phyloP scores from a whole-genome alignment of 129 eudicot genomes.

The Silybum marianum region DNA sequence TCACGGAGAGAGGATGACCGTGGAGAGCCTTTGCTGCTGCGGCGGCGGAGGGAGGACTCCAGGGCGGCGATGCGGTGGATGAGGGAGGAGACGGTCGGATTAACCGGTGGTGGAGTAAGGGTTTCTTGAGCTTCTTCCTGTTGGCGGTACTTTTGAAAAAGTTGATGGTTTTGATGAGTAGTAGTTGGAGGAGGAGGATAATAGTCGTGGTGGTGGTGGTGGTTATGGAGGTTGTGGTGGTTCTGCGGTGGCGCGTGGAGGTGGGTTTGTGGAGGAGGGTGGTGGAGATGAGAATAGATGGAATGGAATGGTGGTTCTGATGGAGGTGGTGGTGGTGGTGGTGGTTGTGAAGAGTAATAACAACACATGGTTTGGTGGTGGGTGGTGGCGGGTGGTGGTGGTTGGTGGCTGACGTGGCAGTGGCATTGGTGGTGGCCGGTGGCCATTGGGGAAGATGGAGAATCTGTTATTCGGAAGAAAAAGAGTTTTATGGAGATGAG shows the following conservation, averaged over 20 bases:
- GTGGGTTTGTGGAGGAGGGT: conserved; percentile 26
- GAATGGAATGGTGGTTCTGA: conserved; percentile 32
- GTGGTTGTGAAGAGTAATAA: conserved; percentile 30
- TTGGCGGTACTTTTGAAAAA: conserved; percentile 19
- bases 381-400: conserved; percentile 38
- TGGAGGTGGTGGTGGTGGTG: conserved; percentile 35
- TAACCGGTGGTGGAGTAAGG: not conserved
- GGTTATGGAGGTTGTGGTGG: conserved; percentile 30
- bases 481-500: conserved; percentile 16
- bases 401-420: conserved; percentile 40
- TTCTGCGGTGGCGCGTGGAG: conserved; percentile 35
- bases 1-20: conserved; percentile 52
- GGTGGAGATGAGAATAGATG: conserved; percentile 39
- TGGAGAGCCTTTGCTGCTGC: conserved; percentile 45
- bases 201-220: not conserved
- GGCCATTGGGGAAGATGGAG: conserved; percentile 46
- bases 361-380: conserved; percentile 42
- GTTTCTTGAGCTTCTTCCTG: conserved; percentile 17
- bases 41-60: conserved; percentile 67
- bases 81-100: conserved; percentile 58
- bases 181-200: conserved; percentile 7
- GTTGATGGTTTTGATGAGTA: conserved; percentile 26
- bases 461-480: conserved; percentile 22
- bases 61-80: conserved; percentile 85
- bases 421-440: conserved; percentile 38